Base-by-base conservation (phyloP, 2,329 filamentous ascomycete genomes). In the Zelopaecilomyces penicillatus region DNA sequence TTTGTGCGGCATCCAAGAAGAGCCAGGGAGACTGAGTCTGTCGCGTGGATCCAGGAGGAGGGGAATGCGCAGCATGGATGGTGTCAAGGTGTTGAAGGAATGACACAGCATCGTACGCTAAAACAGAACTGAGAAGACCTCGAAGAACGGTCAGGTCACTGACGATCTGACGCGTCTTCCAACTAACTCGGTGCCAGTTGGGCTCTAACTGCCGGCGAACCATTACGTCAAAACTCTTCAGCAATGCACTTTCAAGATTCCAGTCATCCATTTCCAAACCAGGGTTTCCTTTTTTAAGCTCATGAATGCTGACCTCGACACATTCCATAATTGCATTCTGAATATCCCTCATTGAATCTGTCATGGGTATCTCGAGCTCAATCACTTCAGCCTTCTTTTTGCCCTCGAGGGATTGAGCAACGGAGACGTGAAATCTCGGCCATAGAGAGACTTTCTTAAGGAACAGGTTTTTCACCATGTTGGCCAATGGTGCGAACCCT, bases 261-360 rank as follows among this genome's bases (percentile, higher is more conserved):
- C 91, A 97, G 58, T 96, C 90, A 48, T 94, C 90, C 81, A 97
- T 90, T 54, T 97, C 91, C 5, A 98, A 71, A 2, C 89, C 90
- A 1, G 82, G 77, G 58, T 96, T 97, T 12, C 81, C 79, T 66
- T 95, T 97, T 62, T 91, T 94, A 37, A 98, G 75, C 65, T 98
- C 93, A 44, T 86, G 81, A 52, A 98, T 93, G 60, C 89, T 95
- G 54, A 88, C 83, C 64, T 97, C 91, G 12, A 98, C 90, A 60
- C 93, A 98, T 61, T 97, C 91, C 65, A 98, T 79, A 48, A 97
- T 84, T 28, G 93, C 90, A 51, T 87, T 91, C 59, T 98, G 93
- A 35, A 98, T 96, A 36, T 89, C 82, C 48, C 78, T 79, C 93
- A 98, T 98, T 41, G 82, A 77, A 33, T 95, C 87, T 5, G 88